Evolutionary conservation across 345 rosid species (phyloP).

Genomic region (Citrus sinensis): DNA sequence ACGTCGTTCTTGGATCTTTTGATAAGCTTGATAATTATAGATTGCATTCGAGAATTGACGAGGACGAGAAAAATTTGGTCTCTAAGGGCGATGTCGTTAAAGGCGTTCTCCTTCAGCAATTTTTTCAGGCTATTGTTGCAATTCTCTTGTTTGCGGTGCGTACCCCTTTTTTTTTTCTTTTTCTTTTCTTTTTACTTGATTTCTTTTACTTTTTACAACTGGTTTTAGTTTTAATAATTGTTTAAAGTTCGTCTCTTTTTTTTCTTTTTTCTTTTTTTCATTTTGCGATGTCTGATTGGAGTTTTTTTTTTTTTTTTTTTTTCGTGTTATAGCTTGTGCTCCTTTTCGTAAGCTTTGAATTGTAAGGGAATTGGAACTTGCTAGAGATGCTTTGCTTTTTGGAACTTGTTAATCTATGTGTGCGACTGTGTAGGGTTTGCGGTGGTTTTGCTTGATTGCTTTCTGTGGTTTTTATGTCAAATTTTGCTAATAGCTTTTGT

Average conservation of each 20-base stretch:
- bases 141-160: slow-evolving; percentile 65
- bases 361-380: background rate
- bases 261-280: background rate
- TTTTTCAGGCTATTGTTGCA: slow-evolving; percentile 74
- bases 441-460: background rate
- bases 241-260: background rate
- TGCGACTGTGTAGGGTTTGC: background rate
- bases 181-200: background rate
- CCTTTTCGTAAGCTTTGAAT: background rate
- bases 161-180: background rate
- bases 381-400: background rate
- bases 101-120: slow-evolving; percentile 85
- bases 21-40: slow-evolving; percentile 48
- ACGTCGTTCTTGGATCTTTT: slow-evolving; percentile 44
- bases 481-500: background rate
- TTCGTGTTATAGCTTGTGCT: background rate
- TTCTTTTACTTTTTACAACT: background rate
- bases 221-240: background rate
- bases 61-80: slow-evolving; percentile 76
- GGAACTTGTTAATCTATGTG: background rate
- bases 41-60: slow-evolving; percentile 74
- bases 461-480: background rate
- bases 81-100: slow-evolving; percentile 63
- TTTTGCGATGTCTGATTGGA: background rate
- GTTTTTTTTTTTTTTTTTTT: background rate